Evolutionary conservation across 441 rosid genomes (phyloP), one percentile per base, ranked within the genome.

Genomic region (Arabidopsis lyrata): DNA sequence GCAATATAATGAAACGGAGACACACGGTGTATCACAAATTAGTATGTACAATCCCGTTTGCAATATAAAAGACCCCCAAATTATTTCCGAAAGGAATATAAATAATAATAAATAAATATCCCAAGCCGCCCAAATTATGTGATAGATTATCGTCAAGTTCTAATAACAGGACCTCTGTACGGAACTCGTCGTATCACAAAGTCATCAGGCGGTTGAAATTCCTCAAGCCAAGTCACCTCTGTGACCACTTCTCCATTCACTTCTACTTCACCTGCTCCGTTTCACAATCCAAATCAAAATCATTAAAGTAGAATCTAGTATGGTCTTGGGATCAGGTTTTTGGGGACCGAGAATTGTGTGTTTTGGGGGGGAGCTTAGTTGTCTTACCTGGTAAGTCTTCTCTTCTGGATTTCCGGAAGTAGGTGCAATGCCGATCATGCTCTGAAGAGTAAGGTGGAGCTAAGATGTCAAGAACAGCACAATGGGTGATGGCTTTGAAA

Each of bases 381-480:
- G 22, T 24, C 36, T 78, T 82, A 88, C 95, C 89, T 20, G 95
- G 86, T 22, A 87, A 86, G 77, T 87, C 92, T 49, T 72, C 81
- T 60, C 82, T 63, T 9, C 73, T 83, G 15, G 87, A 82, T 78
- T 70, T 85, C 42, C 89, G 79, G 81, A 80, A 89, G 76, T 89
- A 89, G 53, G 84, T 86, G 86, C 92, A 89, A 58, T 89, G 90
- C 18, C 92, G 81, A 34, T 82, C 90, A 59, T 78, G 66, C 2
- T 35, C 92, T 82, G 95, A 66, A 18, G 92, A 84, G 84, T 89
- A 89, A 2, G 95, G 95, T 55, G 95, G 95, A 62, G 90, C 75
- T 75, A 89, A 83, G 72, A 89, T 87, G 68, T 89, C 95, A 38
- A 89, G 85, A 52, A 89, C 79, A 13, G 95, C 95, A 67, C 95